Conservation (phyloP, 106 monocot species). For the Triglochin maritima region DNA sequence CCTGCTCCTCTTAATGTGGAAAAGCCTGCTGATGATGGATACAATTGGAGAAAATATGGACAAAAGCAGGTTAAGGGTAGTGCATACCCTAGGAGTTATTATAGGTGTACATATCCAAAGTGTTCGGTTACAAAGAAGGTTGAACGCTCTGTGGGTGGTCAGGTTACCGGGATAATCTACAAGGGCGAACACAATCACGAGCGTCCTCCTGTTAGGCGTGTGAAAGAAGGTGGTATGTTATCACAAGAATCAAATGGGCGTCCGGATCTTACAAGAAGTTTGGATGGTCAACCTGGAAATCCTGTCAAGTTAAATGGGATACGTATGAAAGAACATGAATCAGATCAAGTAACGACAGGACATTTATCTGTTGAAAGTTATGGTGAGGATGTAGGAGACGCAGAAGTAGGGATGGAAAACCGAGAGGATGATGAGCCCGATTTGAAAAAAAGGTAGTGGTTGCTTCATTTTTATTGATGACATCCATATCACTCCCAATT, state of each 20-base stretch:
- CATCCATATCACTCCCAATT: not conserved
- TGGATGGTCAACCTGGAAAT: not conserved
- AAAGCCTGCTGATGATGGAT: conserved; percentile 57
- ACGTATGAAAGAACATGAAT: conserved; percentile 20
- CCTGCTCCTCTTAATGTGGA: conserved; percentile 19
- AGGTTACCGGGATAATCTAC: conserved; percentile 55
- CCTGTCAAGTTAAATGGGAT: not conserved
- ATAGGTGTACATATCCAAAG: conserved; percentile 46
- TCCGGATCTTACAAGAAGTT: not conserved
- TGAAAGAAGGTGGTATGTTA: conserved; percentile 30
- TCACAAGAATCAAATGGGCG: conserved; percentile 13
- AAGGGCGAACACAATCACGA: conserved; percentile 54
- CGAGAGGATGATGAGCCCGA: conserved; percentile 29
- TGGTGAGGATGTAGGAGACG: conserved; percentile 42
- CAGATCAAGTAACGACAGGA: conserved; percentile 30
- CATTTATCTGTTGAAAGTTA: conserved; percentile 69
- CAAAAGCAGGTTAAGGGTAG: conserved; percentile 72
- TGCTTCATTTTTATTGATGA: not conserved
- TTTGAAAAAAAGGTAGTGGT: conserved; percentile 46
- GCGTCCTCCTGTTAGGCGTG: conserved; percentile 30
- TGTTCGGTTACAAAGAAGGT: conserved; percentile 73
- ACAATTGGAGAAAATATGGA: conserved; percentile 73
- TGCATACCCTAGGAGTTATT: conserved; percentile 59
- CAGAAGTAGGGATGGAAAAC: conserved; percentile 24
- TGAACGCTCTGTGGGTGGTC: conserved; percentile 49